These are phyloP conservation scores for Teunomyces atbi DNA, from an alignment of 805 yeast species.

Conservation along the genomic window DNA sequence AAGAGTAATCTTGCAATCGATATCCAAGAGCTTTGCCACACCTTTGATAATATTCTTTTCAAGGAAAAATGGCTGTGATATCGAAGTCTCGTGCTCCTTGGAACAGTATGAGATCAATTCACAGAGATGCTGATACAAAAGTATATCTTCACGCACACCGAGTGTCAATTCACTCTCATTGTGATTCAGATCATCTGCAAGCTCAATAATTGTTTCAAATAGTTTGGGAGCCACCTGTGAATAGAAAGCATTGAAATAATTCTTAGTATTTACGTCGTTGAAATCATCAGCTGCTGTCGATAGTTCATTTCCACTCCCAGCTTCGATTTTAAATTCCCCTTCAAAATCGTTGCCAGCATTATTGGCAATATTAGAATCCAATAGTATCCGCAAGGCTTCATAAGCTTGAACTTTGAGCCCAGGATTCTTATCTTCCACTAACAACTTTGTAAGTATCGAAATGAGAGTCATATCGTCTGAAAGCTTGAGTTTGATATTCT, in stretches of 20 bases:
- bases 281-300: constrained; percentile 15
- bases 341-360: constrained; percentile 9
- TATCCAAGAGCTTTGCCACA: constrained; percentile 47
- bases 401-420: constrained; percentile 80
- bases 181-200: constrained; percentile 14
- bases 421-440: constrained; percentile 60
- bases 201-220: constrained; percentile 47
- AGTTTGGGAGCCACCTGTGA: constrained; percentile 56
- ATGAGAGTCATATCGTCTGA: constrained; percentile 61
- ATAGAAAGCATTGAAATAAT: constrained; percentile 62
- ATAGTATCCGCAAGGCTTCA: constrained; percentile 74
- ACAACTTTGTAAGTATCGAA: constrained; percentile 52
- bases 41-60: constrained; percentile 59
- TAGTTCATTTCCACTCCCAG: neutral
- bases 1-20: constrained; percentile 47
- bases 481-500: constrained; percentile 28
- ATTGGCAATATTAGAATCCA: constrained; percentile 54
- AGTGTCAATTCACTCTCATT: constrained; percentile 5
- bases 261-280: constrained; percentile 35
- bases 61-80: constrained; percentile 62
- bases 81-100: constrained; percentile 55
- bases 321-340: neutral
- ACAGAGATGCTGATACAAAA: constrained; percentile 57
- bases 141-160: constrained; percentile 31
- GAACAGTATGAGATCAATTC: constrained; percentile 70